These are phyloP conservation scores for Aspergillus udagawae DNA, from an alignment of 2,329 filamentous ascomycete species.

Conservation along the genomic window DNA sequence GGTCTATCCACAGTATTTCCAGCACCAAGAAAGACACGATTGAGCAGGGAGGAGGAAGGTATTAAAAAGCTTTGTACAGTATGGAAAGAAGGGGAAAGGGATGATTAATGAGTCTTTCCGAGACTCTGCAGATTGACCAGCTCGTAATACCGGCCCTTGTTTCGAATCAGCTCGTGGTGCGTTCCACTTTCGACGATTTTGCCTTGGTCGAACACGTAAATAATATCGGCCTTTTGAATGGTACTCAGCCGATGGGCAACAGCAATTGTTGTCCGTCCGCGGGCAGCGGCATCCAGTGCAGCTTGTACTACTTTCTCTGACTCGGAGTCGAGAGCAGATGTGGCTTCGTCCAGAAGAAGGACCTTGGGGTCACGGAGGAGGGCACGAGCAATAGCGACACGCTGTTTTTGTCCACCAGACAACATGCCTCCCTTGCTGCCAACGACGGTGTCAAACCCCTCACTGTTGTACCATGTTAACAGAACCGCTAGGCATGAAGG, in stretches of 20 bases:
- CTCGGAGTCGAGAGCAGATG: conserved; percentile 49
- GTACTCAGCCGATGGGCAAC: conserved; percentile 90
- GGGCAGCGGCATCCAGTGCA: conserved; percentile 74
- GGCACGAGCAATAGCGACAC: conserved; percentile 87
- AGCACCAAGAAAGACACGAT: background rate
- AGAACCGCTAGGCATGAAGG: background rate
- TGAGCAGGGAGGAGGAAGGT: background rate
- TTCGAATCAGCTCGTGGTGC: conserved; percentile 67
- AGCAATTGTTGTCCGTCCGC: conserved; percentile 85
- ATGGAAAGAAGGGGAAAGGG: background rate
- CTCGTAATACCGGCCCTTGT: conserved; percentile 70
- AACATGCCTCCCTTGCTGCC: conserved; percentile 82
- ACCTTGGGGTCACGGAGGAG: conserved; percentile 88
- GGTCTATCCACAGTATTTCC: conserved; percentile 13
- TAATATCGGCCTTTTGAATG: conserved; percentile 90
- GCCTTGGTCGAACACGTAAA: conserved; percentile 94
- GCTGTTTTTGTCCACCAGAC: conserved; percentile 90
- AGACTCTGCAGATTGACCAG: conserved; percentile 76
- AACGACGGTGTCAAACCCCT: conserved; percentile 80
- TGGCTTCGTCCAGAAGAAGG: conserved; percentile 75
- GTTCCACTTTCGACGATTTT: conserved; percentile 79
- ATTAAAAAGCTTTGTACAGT: background rate
- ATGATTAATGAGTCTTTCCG: conserved; percentile 49
- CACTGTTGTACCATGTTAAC: conserved; percentile 37
- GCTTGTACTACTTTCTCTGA: conserved; percentile 57